Evolutionary conservation across 169 alveolate genomes (phyloP).

Genomic region (Eimeria acervulina): DNA sequence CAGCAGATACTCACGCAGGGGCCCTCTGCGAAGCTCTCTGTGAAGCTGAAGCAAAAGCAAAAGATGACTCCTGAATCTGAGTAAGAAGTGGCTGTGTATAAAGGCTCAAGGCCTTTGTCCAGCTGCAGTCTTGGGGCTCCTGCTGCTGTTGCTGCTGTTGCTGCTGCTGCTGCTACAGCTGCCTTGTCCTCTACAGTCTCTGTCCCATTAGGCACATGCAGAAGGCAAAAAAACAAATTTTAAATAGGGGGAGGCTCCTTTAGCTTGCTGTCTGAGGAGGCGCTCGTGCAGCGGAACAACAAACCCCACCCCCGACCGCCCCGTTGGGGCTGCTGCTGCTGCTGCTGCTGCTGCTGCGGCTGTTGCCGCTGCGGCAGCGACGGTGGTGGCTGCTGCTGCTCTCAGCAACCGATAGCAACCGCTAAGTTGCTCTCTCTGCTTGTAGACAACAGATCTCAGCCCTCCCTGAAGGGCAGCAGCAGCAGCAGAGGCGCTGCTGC

Average conservation of each 20-base stretch:
- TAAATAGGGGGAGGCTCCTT: background rate
- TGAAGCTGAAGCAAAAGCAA: background rate
- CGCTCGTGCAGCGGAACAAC: slow-evolving; percentile 6
- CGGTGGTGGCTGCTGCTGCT: background rate
- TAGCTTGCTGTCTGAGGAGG: background rate
- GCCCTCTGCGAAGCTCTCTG: background rate
- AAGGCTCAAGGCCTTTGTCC: slow-evolving; percentile 2
- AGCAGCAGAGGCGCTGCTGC: background rate
- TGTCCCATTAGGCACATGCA: background rate
- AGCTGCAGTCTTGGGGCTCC: slow-evolving; percentile 34
- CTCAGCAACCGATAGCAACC: too few relatives aligned
- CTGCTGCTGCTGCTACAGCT: background rate
- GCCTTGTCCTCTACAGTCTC: background rate
- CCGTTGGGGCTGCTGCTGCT: slow-evolving; percentile 40
- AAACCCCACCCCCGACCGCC: slow-evolving; percentile 61
- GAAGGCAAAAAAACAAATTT: background rate
- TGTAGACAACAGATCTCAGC: background rate
- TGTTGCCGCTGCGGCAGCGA: background rate
- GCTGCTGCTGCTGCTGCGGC: background rate
- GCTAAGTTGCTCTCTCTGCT: background rate
- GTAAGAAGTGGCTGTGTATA: background rate
- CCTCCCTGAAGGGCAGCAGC: background rate
- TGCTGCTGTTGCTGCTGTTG: slow-evolving; percentile 31
- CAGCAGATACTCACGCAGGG: background rate
- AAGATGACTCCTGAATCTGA: background rate